These are phyloP conservation scores for Cystobasidiaceae sp. DNA, from an alignment of 1,284 basidiomycete genomes.

Conservation along the genomic window DNA sequence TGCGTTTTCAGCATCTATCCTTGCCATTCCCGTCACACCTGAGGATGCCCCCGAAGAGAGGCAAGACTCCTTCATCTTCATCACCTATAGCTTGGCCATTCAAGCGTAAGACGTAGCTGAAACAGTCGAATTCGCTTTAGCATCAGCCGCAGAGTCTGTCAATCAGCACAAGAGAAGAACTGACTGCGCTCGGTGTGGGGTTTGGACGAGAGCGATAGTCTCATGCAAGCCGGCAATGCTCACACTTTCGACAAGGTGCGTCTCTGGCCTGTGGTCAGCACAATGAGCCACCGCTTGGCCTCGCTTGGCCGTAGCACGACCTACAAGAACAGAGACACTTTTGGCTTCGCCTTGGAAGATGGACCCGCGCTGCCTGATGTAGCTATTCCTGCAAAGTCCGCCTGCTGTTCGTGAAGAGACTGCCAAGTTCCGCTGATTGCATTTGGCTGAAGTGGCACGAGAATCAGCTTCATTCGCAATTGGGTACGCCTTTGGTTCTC, in stretches of 20 bases:
- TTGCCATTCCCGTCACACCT: slow-evolving; percentile 1
- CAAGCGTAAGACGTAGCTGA: slow-evolving; percentile 13
- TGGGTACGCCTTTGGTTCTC: too few species aligned
- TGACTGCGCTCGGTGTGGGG: slow-evolving; percentile 6
- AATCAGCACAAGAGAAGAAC: background rate
- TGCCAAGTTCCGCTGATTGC: slow-evolving; percentile 29
- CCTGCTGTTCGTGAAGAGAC: slow-evolving; percentile 18
- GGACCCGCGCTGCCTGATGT: background rate
- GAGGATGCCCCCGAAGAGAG: background rate
- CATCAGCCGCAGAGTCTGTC: background rate
- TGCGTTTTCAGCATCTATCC: too few species aligned
- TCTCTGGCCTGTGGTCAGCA: background rate
- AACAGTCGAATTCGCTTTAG: background rate
- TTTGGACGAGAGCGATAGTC: slow-evolving; percentile 19
- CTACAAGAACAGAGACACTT: slow-evolving; percentile 15
- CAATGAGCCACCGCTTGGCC: too few species aligned
- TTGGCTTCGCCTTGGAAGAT: slow-evolving; percentile 2
- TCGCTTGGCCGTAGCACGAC: background rate
- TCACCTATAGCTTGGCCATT: slow-evolving; percentile 25
- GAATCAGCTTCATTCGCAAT: too few species aligned
- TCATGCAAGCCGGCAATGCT: background rate
- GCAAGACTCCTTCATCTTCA: slow-evolving; percentile 28
- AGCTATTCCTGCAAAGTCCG: slow-evolving; percentile 8
- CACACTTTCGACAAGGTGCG: slow-evolving; percentile 25
- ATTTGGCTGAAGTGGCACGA: slow-evolving; percentile 16